Conservation (phyloP, 2,329 filamentous ascomycete genomes). For the Pestalotiopsis sp. region DNA sequence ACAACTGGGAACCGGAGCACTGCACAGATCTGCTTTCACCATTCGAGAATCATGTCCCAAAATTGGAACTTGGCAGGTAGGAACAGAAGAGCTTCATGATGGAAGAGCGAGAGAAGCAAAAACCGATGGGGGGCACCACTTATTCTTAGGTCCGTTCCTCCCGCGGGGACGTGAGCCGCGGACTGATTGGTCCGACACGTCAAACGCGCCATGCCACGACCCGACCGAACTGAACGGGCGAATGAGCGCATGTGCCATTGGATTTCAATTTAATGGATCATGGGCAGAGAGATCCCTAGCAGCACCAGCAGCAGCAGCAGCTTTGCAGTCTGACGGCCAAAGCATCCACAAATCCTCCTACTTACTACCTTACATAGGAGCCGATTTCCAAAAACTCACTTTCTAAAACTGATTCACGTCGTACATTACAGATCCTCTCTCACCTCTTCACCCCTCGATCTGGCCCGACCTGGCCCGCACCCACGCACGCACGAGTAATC, state of each 20-base stretch:
- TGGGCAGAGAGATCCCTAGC: background rate
- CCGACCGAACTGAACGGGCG: background rate
- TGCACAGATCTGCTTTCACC: no score
- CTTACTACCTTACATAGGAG: background rate
- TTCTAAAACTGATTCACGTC: background rate
- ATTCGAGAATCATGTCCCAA: no score
- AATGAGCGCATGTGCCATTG: background rate
- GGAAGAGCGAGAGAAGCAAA: background rate
- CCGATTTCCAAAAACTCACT: background rate
- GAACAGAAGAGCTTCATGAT: no score
- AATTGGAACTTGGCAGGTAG: no score
- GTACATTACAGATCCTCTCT: background rate
- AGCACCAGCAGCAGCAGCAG: background rate
- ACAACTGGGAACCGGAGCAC: no score
- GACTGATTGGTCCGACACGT: background rate
- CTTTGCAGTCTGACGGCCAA: background rate
- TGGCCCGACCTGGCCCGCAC: no score
- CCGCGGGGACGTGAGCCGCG: background rate
- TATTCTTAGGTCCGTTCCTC: background rate
- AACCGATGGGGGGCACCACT: background rate
- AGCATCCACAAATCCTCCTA: background rate
- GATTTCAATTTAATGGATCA: constrained; percentile 2
- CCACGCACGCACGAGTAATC: background rate
- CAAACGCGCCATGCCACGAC: constrained; percentile 4
- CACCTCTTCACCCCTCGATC: background rate